phyloP scores from a whole-genome alignment of 2,329 filamentous ascomycete species.

The Colletotrichum camelliae region DNA sequence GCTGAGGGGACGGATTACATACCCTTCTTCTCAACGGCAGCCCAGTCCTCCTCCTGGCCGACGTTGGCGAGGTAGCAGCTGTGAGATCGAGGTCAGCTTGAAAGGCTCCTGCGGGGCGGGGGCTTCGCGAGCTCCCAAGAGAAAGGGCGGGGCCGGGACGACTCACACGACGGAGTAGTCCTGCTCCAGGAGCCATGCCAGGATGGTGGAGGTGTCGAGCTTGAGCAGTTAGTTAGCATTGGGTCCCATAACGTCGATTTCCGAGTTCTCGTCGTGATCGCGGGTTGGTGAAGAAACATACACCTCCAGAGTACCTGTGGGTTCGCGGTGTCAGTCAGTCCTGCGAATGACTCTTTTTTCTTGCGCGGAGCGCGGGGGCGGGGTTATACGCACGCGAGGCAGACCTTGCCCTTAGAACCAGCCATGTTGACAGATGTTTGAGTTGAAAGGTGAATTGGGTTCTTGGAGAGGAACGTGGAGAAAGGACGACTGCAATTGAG shows the following conservation, averaged over 20 bases:
- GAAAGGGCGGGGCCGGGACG: background rate
- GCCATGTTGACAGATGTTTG: background rate
- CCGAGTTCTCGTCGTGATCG: background rate
- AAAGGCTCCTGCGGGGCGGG: background rate
- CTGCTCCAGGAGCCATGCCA: constrained; percentile 15
- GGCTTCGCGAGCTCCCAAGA: background rate
- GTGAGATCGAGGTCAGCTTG: background rate
- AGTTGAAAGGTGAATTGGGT: background rate
- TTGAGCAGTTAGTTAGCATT: background rate
- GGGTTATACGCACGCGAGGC: constrained; percentile 6
- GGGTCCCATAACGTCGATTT: background rate
- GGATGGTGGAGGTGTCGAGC: constrained; percentile 22
- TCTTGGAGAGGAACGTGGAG: background rate
- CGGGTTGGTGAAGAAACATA: background rate
- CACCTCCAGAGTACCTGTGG: constrained; percentile 9
- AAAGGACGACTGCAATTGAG: background rate
- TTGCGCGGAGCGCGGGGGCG: background rate
- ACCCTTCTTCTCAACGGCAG: constrained; percentile 73
- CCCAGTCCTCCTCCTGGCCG: constrained; percentile 75
- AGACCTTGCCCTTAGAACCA: constrained; percentile 8
- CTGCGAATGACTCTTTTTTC: background rate
- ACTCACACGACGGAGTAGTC: constrained; percentile 14
- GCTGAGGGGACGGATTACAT: background rate
- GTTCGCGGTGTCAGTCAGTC: background rate
- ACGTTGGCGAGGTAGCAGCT: constrained; percentile 64